Evolutionary conservation across 2,329 filamentous ascomycete species (phyloP).

Genomic region (Penicillium sp.): DNA sequence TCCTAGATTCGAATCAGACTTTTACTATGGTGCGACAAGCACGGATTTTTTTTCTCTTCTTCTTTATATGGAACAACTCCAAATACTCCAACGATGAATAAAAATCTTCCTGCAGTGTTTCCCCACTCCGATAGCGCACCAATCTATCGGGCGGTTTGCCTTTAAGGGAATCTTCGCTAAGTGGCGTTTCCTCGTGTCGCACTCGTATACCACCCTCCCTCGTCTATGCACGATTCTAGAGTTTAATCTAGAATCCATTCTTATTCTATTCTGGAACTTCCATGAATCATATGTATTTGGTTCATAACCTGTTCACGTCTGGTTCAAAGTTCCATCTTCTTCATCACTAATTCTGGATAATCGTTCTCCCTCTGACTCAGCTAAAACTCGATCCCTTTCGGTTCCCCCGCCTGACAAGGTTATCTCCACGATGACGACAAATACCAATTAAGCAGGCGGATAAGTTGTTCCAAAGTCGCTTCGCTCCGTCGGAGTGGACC

Average conservation of each 20-base stretch:
- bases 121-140: not conserved
- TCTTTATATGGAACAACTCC: not conserved
- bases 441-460: slow-evolving; percentile 13
- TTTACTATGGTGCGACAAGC: too few species aligned
- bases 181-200: slow-evolving; percentile 14
- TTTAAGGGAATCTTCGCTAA: slow-evolving; percentile 6
- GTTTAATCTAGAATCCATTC: not conserved
- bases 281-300: too few species aligned
- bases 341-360: not conserved
- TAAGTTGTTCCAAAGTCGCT: slow-evolving; percentile 7
- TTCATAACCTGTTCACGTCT: too few species aligned
- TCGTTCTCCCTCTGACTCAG: not conserved
- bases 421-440: slow-evolving; percentile 13
- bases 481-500: slow-evolving; percentile 14
- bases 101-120: not conserved
- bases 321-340: too few species aligned
- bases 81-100: not conserved
- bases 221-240: not conserved
- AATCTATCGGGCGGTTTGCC: slow-evolving; percentile 4
- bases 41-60: too few species aligned
- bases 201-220: slow-evolving; percentile 4
- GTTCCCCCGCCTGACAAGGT: slow-evolving; percentile 4
- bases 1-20: not conserved
- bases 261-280: too few species aligned
- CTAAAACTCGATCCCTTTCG: not conserved